Conservation (phyloP, 2,329 filamentous ascomycete species). For the Talaromyces sp. region DNA sequence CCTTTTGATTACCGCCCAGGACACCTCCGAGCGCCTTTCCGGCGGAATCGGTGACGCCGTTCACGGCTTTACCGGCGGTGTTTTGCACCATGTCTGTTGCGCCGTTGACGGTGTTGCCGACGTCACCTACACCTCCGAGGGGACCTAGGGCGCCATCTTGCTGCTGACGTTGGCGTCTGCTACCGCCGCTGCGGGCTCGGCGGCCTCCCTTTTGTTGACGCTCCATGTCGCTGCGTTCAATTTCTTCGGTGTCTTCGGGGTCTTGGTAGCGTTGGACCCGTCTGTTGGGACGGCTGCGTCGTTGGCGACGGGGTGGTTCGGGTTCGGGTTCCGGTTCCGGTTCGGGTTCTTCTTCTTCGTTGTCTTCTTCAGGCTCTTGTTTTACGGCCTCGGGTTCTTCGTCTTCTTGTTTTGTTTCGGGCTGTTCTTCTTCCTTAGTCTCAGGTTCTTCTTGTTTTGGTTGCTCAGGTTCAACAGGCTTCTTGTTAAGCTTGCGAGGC, state of each 20-base stretch:
- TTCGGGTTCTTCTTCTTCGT: slow-evolving; percentile 30
- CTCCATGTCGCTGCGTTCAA: slow-evolving; percentile 49
- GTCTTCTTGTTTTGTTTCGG: slow-evolving; percentile 23
- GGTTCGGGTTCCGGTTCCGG: slow-evolving; percentile 49
- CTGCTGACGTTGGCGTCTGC: slow-evolving; percentile 44
- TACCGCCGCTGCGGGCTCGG: slow-evolving; percentile 55
- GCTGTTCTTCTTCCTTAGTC: not conserved
- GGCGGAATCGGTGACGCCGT: slow-evolving; percentile 38
- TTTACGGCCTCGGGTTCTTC: slow-evolving; percentile 29
- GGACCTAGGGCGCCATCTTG: slow-evolving; percentile 38
- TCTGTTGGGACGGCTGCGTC: slow-evolving; percentile 21
- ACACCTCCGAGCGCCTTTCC: slow-evolving; percentile 45
- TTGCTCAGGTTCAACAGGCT: slow-evolving; percentile 23
- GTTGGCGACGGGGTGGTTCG: slow-evolving; percentile 28
- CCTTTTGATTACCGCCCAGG: slow-evolving; percentile 38
- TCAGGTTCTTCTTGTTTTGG: not conserved
- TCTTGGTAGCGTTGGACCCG: slow-evolving; percentile 36
- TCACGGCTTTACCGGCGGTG: slow-evolving; percentile 49
- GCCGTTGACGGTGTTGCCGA: slow-evolving; percentile 52
- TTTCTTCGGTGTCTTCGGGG: slow-evolving; percentile 36
- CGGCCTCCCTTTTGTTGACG: slow-evolving; percentile 47
- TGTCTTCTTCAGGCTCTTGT: slow-evolving; percentile 16
- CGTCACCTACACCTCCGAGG: slow-evolving; percentile 58
- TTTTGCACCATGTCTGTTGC: slow-evolving; percentile 56
- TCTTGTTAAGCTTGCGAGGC: slow-evolving; percentile 34